These are phyloP conservation scores for Fusarium coicis DNA, from an alignment of 2,329 filamentous ascomycete genomes.

Conservation along the genomic window DNA sequence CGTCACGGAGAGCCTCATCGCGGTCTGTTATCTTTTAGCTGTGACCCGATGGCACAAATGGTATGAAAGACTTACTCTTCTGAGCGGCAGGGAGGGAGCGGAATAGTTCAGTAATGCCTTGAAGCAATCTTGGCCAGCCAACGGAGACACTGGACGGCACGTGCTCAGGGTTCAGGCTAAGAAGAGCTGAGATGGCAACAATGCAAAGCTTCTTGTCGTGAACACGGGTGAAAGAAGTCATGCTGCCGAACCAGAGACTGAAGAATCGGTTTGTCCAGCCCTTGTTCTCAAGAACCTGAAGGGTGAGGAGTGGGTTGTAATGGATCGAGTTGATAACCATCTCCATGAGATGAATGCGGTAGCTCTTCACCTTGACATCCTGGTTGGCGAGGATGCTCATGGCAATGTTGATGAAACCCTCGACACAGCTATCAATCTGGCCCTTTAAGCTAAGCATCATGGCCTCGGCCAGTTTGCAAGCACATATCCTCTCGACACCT, in stretches of 20 bases:
- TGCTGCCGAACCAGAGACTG: slow-evolving; percentile 96
- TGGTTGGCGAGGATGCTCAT: slow-evolving; percentile 83
- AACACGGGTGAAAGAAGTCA: slow-evolving; percentile 90
- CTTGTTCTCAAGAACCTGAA: slow-evolving; percentile 89
- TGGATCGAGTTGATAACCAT: slow-evolving; percentile 99
- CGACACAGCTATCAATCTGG: slow-evolving; percentile 87
- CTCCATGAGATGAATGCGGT: slow-evolving; percentile 96
- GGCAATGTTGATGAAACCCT: slow-evolving; percentile 87
- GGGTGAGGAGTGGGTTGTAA: slow-evolving; percentile 89
- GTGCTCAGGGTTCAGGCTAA: slow-evolving; percentile 81
- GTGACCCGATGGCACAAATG: too few species aligned
- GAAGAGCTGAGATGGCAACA: slow-evolving; percentile 86
- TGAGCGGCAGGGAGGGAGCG: slow-evolving; percentile 87
- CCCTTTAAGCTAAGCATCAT: slow-evolving; percentile 96
- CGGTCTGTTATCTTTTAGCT: slow-evolving; percentile 68
- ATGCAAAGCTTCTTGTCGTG: slow-evolving; percentile 99
- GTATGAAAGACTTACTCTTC: slow-evolving; percentile 71
- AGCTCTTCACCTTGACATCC: slow-evolving; percentile 89
- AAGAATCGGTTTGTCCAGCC: slow-evolving; percentile 99
- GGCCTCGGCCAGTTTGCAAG: slow-evolving; percentile 96
- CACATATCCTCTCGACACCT: slow-evolving; percentile 93
- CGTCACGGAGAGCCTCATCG: slow-evolving; percentile 90
- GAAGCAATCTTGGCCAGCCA: slow-evolving; percentile 92
- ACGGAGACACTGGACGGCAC: slow-evolving; percentile 93
- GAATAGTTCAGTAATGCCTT: slow-evolving; percentile 90